Evolutionary conservation across 2,329 filamentous ascomycete genomes (phyloP).

Genomic region (Fusarium sp.): DNA sequence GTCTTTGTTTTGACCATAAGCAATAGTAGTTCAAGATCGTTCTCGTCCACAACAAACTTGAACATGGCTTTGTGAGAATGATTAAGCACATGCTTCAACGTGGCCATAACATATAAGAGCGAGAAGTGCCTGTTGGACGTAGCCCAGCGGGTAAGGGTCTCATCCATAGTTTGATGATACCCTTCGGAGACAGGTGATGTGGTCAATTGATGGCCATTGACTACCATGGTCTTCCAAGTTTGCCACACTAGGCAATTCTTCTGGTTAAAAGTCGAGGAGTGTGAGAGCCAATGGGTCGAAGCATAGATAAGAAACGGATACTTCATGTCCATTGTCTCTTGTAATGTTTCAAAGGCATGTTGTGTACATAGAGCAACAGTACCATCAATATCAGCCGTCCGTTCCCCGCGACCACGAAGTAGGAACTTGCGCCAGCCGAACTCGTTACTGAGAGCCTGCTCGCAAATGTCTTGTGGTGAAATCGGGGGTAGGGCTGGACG

Average conservation of each 20-base stretch:
- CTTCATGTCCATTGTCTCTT: accelerated
- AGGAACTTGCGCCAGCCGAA: accelerated
- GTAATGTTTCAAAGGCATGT: accelerated
- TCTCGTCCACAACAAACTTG: accelerated
- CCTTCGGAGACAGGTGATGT: neutral
- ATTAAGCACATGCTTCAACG: accelerated
- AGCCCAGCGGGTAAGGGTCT: neutral
- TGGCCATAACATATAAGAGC: accelerated
- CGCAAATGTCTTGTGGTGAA: accelerated
- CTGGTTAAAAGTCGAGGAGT: accelerated
- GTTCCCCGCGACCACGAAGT: neutral
- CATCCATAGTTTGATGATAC: accelerated
- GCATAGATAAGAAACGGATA: neutral
- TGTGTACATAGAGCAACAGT: neutral
- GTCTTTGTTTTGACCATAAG: accelerated
- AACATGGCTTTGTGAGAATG: neutral
- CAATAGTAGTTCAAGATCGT: accelerated
- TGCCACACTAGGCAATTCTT: accelerated
- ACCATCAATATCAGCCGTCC: neutral
- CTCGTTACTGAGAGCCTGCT: neutral
- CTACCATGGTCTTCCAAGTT: accelerated
- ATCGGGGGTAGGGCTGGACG: accelerated
- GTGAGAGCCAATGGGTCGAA: neutral
- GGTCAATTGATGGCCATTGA: neutral
- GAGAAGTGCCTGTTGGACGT: accelerated